These are phyloP conservation scores for Vitis hybrid DNA, from an alignment of 177 flowering plant genomes.

Conservation along the genomic window DNA sequence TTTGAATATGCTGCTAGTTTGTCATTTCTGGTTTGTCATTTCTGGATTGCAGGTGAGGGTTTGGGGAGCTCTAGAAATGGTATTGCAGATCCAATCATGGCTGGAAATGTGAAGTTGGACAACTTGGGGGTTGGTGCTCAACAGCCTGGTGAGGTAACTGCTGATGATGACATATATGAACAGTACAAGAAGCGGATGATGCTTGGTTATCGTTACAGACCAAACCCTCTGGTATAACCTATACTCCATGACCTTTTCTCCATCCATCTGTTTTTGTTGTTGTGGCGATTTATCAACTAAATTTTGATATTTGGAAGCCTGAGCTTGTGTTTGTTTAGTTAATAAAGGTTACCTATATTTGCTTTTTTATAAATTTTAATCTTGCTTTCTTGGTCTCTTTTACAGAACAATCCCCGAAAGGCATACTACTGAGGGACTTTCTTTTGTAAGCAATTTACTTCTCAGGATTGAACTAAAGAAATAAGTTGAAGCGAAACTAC, in stretches of 20 bases:
- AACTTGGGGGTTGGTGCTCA: conserved; percentile 93
- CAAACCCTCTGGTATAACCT: conserved; percentile 82
- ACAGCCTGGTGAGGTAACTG: conserved; percentile 78
- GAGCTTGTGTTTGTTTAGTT: background rate
- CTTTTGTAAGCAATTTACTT: conserved; percentile 3
- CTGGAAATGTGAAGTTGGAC: conserved; percentile 77
- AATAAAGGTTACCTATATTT: background rate
- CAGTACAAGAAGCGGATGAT: conserved; percentile 99
- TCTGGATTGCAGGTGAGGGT: conserved; percentile 77
- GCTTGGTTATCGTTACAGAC: conserved; percentile 93
- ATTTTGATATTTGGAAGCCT: no score
- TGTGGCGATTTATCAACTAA: background rate
- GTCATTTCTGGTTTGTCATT: background rate
- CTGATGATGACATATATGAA: conserved; percentile 97
- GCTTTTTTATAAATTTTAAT: background rate
- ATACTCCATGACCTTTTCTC: background rate
- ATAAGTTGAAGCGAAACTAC: no score
- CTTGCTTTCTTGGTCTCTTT: background rate
- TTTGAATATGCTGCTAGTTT: background rate
- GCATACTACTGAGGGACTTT: conserved; percentile 54
- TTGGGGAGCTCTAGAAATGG: conserved; percentile 88
- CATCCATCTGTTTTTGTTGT: background rate
- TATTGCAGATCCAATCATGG: conserved; percentile 87
- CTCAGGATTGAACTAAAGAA: no score
- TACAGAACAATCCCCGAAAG: conserved; percentile 80